Evolutionary conservation across 1,284 basidiomycete species (phyloP).

Genomic region (Cerioporus squamosus): DNA sequence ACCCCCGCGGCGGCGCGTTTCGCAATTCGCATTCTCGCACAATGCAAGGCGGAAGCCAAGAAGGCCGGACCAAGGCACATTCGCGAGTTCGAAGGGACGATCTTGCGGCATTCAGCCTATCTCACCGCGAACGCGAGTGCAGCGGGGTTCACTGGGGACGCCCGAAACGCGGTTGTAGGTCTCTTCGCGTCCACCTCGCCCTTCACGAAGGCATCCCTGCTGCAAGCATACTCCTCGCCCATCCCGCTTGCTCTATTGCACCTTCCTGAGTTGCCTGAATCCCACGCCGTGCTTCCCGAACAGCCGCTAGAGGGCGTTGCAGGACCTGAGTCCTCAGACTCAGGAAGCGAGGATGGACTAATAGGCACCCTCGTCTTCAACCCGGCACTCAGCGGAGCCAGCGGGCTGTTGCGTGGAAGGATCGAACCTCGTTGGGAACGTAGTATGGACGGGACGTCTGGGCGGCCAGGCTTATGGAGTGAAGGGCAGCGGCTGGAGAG

Average conservation of each 20-base stretch:
- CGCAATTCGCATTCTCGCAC: slow-evolving; percentile 78
- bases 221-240: slow-evolving; percentile 70
- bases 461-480: slow-evolving; percentile 66
- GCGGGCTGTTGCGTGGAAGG: slow-evolving; percentile 58
- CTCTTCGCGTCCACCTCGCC: slow-evolving; percentile 78
- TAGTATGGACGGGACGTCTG: slow-evolving; percentile 18
- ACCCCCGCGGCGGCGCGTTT: slow-evolving; percentile 24
- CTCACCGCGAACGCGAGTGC: slow-evolving; percentile 6
- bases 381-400: slow-evolving; percentile 54
- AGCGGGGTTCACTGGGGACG: too few species aligned
- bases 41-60: slow-evolving; percentile 90
- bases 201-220: slow-evolving; percentile 71
- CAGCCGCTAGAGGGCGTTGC: background rate
- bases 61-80: slow-evolving; percentile 79
- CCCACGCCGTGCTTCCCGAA: background rate
- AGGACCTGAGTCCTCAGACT: slow-evolving; percentile 20
- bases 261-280: slow-evolving; percentile 51
- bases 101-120: slow-evolving; percentile 47
- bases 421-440: slow-evolving; percentile 73
- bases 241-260: slow-evolving; percentile 81
- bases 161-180: slow-evolving; percentile 55
- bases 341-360: too few species aligned
- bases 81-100: slow-evolving; percentile 87
- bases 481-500: slow-evolving; percentile 38
- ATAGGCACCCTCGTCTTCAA: slow-evolving; percentile 66